Percentiles rank a stretch among this genome's conserved stretches.
Evolutionary conservation across 768 basidiomycete species (phyloP).

Genomic region (Rhodotorula toruloides): DNA sequence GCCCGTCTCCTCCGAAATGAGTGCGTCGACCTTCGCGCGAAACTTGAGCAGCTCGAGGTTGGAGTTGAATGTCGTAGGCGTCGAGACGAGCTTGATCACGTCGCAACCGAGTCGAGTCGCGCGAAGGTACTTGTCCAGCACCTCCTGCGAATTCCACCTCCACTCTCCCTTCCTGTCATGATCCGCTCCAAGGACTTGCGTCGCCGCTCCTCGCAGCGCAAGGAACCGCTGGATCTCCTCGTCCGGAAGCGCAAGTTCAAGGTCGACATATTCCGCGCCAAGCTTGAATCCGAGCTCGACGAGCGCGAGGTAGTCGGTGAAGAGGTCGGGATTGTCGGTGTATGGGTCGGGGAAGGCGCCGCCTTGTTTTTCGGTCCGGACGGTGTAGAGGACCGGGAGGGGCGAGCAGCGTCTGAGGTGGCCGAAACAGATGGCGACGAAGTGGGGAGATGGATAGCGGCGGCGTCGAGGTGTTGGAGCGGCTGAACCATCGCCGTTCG

Average conservation of each 20-base stretch:
- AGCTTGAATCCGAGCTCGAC: slow-evolving; percentile 69
- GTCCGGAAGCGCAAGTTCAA: slow-evolving; percentile 73
- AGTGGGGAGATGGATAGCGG: slow-evolving; percentile 46
- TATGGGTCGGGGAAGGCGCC: slow-evolving; percentile 79
- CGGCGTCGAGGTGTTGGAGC: background rate
- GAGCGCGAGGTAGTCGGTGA: slow-evolving; percentile 65
- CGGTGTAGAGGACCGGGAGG: slow-evolving; percentile 85
- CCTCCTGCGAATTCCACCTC: slow-evolving; percentile 67
- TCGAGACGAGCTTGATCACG: slow-evolving; percentile 85
- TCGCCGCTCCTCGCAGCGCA: slow-evolving; percentile 61
- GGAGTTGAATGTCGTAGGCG: slow-evolving; percentile 64
- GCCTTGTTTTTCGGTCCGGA: slow-evolving; percentile 77
- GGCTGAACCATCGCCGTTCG: background rate
- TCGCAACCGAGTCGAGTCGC: slow-evolving; percentile 65
- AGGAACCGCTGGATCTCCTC: slow-evolving; percentile 62
- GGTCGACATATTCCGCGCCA: slow-evolving; percentile 85
- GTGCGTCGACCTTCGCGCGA: slow-evolving; percentile 49
- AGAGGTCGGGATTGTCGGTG: slow-evolving; percentile 59
- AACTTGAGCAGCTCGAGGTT: slow-evolving; percentile 75
- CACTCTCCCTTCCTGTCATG: slow-evolving; percentile 84
- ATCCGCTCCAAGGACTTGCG: slow-evolving; percentile 80
- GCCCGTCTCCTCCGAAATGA: slow-evolving; percentile 45
- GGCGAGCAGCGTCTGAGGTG: slow-evolving; percentile 67
- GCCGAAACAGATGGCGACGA: slow-evolving; percentile 72
- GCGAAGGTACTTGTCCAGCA: slow-evolving; percentile 64